phyloP scores from a whole-genome alignment of 2,329 filamentous ascomycete genomes.

The Ophiognomonia clavigignenti-juglandacearum region DNA sequence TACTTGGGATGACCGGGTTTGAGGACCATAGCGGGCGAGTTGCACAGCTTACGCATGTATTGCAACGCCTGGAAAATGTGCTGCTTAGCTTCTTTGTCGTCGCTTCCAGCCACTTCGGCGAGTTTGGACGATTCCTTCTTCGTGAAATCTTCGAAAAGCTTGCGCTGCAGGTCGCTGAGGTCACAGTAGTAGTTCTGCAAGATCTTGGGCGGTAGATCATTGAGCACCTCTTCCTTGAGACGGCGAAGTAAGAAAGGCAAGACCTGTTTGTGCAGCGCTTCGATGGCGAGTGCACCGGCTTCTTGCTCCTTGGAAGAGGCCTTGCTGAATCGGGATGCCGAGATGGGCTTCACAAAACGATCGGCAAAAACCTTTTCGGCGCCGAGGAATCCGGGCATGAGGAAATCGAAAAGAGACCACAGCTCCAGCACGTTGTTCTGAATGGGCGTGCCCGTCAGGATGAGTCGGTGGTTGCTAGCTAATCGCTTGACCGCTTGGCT shows the following conservation, averaged over 20 bases:
- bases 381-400: conserved; percentile 97
- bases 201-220: conserved; percentile 96
- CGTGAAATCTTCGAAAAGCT: conserved; percentile 92
- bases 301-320: conserved; percentile 98
- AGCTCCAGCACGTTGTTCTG: conserved; percentile 96
- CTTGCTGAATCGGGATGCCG: conserved; percentile 90
- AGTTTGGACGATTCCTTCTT: conserved; percentile 90
- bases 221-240: conserved; percentile 94
- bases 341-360: conserved; percentile 90
- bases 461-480: conserved; percentile 87
- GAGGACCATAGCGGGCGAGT: conserved; percentile 92
- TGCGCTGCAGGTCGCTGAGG: conserved; percentile 88
- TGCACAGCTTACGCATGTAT: conserved; percentile 99
- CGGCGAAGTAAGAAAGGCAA: conserved; percentile 93
- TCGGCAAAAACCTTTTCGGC: conserved; percentile 94
- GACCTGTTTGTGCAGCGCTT: conserved; percentile 98
- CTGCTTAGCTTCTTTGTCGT: conserved; percentile 90
- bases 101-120: conserved; percentile 73
- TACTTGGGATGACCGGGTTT: conserved; percentile 91
- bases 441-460: conserved; percentile 93
- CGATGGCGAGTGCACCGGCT: conserved; percentile 89
- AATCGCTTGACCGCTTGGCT: conserved; percentile 88
- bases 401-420: conserved; percentile 97
- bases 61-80: conserved; percentile 99
- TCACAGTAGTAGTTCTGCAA: conserved; percentile 99